Evolutionary conservation across 208 protist species (phyloP).

Genomic region (Leishmania martiniquensis): DNA sequence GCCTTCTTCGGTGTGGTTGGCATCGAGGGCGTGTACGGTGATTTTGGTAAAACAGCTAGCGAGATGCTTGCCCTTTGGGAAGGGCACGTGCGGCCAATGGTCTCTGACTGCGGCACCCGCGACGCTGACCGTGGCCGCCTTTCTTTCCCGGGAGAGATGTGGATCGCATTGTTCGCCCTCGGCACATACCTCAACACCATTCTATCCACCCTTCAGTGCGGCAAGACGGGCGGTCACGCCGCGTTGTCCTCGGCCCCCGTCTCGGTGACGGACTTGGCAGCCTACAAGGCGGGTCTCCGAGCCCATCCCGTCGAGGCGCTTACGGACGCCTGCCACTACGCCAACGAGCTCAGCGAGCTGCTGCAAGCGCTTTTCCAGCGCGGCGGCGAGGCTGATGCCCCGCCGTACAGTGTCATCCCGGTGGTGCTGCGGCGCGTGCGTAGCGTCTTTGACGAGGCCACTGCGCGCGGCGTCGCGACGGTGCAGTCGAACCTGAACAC

Average conservation of each 20-base stretch:
- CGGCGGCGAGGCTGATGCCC: constrained; percentile 14
- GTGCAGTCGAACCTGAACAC: constrained; percentile 54
- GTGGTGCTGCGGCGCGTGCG: constrained; percentile 60
- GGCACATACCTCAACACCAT: constrained; percentile 73
- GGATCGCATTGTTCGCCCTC: constrained; percentile 66
- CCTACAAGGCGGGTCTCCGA: constrained; percentile 36
- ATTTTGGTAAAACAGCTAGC: constrained; percentile 40
- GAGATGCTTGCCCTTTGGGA: constrained; percentile 70
- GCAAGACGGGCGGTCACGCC: neutral
- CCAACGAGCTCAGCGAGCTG: constrained; percentile 52
- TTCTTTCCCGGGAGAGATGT: constrained; percentile 52
- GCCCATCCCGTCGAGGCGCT: constrained; percentile 35
- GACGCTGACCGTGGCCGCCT: neutral
- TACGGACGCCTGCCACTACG: constrained; percentile 53
- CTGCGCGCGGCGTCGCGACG: constrained; percentile 34
- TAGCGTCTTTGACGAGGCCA: constrained; percentile 67
- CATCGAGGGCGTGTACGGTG: constrained; percentile 32
- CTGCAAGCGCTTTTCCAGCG: constrained; percentile 39
- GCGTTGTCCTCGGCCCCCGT: neutral
- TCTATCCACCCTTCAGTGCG: constrained; percentile 18
- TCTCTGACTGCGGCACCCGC: neutral
- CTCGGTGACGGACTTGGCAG: constrained; percentile 13
- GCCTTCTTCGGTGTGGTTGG: constrained; percentile 67
- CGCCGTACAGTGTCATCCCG: constrained; percentile 65
- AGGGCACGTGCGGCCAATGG: constrained; percentile 22